phyloP scores from a whole-genome alignment of 495 filamentous ascomycete genomes.

The Aspergillus olivimuriae region DNA sequence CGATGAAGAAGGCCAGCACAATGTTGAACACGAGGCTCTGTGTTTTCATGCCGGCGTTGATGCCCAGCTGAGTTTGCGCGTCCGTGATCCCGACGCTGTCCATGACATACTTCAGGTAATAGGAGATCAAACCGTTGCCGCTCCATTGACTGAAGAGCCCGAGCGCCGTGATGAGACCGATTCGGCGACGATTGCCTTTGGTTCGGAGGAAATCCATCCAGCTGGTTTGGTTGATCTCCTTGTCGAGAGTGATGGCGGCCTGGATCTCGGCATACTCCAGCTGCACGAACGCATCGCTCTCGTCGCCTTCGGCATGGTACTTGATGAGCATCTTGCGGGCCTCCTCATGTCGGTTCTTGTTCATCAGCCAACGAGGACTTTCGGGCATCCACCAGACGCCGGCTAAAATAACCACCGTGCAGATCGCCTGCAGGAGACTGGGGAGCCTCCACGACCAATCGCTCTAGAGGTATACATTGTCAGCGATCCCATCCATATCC shows the following conservation, averaged over 20 bases:
- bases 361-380: conserved; percentile 43
- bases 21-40: conserved; percentile 42
- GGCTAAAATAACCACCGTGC: conserved; percentile 17
- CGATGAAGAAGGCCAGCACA: conserved; percentile 43
- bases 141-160: conserved; percentile 44
- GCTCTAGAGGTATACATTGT: too few relatives aligned
- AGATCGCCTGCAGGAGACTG: conserved; percentile 16
- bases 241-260: conserved; percentile 15
- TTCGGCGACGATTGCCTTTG: conserved; percentile 47
- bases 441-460: conserved; percentile 26
- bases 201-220: conserved; percentile 51
- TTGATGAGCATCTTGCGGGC: conserved; percentile 34
- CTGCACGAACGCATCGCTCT: conserved; percentile 2
- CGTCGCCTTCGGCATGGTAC: conserved; percentile 30
- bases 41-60: conserved; percentile 15
- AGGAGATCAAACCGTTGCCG: conserved; percentile 35
- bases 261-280: conserved; percentile 21
- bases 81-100: conserved; percentile 28
- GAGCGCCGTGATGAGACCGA: conserved; percentile 49
- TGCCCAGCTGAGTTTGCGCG: conserved; percentile 26
- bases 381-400: conserved; percentile 30
- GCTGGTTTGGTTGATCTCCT: conserved; percentile 42
- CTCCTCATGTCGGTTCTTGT: conserved; percentile 27
- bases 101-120: conserved; percentile 32
- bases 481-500: too few relatives aligned